Conservation (phyloP, 192 early-diverging fungal genomes). For the Coemansia sp. region DNA sequence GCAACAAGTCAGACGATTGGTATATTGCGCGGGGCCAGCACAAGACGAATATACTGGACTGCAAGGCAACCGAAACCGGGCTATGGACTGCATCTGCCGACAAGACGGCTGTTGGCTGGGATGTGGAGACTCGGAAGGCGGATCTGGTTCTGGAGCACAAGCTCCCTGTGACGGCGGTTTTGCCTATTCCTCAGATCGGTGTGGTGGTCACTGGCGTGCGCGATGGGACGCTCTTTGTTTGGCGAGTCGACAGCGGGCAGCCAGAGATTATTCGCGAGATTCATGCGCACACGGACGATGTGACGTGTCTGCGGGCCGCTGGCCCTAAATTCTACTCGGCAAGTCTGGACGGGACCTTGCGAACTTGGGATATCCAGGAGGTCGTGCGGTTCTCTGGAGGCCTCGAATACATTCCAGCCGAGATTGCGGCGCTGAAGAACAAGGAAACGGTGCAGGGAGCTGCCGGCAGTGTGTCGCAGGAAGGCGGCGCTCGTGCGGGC, state of each 20-base stretch:
- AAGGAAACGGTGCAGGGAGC: neutral
- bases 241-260: constrained; percentile 54
- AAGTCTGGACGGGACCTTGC: constrained; percentile 80
- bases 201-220: constrained; percentile 77
- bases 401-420: constrained; percentile 22
- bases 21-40: constrained; percentile 62
- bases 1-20: constrained; percentile 20
- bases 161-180: constrained; percentile 71
- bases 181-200: constrained; percentile 53
- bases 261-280: constrained; percentile 59
- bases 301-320: constrained; percentile 57
- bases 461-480: too few relatives aligned
- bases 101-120: constrained; percentile 82
- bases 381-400: constrained; percentile 22
- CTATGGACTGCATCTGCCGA: constrained; percentile 92
- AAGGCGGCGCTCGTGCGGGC: neutral
- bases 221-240: constrained; percentile 82
- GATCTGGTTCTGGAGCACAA: constrained; percentile 76
- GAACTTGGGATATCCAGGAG: constrained; percentile 71
- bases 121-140: constrained; percentile 61
- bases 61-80: constrained; percentile 57
- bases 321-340: constrained; percentile 69
- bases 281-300: constrained; percentile 86
- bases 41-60: constrained; percentile 68
- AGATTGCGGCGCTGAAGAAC: constrained; percentile 2